Evolutionary conservation across 1,284 basidiomycete genomes (phyloP).

Genomic region (Leccinum pallidistipes): DNA sequence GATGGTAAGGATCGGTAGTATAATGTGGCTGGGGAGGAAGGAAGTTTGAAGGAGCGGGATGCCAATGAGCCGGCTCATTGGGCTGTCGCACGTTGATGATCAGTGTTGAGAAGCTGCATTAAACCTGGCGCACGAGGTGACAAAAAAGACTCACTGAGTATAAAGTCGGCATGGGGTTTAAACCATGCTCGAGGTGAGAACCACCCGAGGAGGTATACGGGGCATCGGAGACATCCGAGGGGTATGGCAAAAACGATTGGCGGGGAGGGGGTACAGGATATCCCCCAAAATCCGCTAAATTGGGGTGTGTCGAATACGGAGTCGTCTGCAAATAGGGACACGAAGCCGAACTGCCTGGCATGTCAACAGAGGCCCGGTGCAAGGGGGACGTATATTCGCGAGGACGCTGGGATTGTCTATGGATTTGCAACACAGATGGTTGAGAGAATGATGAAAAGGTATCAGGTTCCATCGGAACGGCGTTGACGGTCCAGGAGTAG

Average conservation of each 20-base stretch:
- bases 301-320: neutral
- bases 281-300: neutral
- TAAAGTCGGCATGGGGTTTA: neutral
- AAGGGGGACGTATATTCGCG: neutral
- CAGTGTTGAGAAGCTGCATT: slow-evolving; percentile 2
- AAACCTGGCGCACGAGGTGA: neutral
- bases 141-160: slow-evolving; percentile 5
- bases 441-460: neutral
- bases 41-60: neutral
- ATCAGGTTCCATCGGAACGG: neutral
- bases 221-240: too few species aligned
- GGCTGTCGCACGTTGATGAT: neutral
- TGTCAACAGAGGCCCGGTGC: neutral
- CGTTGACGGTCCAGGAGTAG: neutral
- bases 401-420: neutral
- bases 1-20: too few species aligned
- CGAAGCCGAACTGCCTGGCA: neutral
- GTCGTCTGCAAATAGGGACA: neutral
- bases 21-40: neutral
- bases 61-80: neutral
- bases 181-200: neutral
- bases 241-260: neutral
- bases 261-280: neutral
- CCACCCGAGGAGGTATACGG: neutral
- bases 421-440: neutral